Conservation (phyloP, 2,329 filamentous ascomycete species). For the Fusarium solani-melongenae region DNA sequence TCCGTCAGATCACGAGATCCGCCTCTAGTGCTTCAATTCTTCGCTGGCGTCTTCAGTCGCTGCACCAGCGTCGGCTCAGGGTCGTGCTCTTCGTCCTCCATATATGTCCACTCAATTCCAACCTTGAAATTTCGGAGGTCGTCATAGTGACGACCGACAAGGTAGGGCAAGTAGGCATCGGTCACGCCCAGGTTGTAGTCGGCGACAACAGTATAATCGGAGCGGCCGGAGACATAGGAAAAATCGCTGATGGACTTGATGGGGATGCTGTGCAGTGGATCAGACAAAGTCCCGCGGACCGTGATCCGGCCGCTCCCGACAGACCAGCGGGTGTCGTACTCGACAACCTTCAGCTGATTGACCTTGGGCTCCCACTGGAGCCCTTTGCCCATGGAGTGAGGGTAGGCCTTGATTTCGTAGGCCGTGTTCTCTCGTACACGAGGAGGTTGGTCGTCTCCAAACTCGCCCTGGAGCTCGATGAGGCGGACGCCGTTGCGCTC, state of each 20-base stretch:
- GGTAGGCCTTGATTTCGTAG: constrained; percentile 9
- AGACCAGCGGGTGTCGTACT: not conserved
- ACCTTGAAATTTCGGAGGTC: too few species aligned
- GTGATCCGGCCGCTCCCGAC: not conserved
- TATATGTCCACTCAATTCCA: too few species aligned
- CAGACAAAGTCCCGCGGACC: not conserved
- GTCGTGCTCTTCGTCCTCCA: too few species aligned
- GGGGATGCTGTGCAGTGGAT: constrained; percentile 5
- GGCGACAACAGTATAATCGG: not conserved
- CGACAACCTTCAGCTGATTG: not conserved
- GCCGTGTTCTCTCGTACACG: not conserved
- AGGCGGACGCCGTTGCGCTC: constrained; percentile 1
- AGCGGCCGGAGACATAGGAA: not conserved
- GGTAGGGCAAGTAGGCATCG: not conserved
- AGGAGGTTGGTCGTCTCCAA: not conserved
- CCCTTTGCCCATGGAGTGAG: not conserved
- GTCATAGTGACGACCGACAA: not conserved
- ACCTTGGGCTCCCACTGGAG: constrained; percentile 4
- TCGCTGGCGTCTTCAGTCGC: too few species aligned
- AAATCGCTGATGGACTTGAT: constrained; percentile 3
- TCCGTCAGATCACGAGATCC: too few species aligned
- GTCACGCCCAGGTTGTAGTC: not conserved
- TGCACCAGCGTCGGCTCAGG: too few species aligned
- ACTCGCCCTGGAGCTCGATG: constrained; percentile 6
- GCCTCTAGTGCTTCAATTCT: too few species aligned